Evolutionary conservation across 306 rosid species (phyloP), one percentile per base, ranked within the genome.

Genomic region (Fragaria nilgerrensis): DNA sequence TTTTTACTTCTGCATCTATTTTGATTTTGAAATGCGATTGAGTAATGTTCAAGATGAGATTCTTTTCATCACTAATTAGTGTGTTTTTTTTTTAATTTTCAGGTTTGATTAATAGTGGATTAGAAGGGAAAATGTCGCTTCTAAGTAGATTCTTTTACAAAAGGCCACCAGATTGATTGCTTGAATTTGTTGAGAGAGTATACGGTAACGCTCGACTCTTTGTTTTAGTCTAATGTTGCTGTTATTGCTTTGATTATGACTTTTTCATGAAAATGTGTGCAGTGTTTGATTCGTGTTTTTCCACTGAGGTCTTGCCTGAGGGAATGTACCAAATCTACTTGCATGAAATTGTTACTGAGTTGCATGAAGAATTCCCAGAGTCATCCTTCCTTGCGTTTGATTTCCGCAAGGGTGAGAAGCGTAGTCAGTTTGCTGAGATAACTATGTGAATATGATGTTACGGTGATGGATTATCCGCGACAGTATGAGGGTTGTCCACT

Each of bases 241-340:
- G 58, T 77, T 70, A 8, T 70, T 5, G 2, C 12, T 16, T 75
- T 72, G 11, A 32, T 73, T 27, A 32, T 20, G 32, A 23, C 2
- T 45, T 77, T 68, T 53, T 5, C n/a, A 9, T 12, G 39, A 50
- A 41, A 81, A 49, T 63, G 25, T 66, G 19, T 83, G 84, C 96
- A 94, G 98, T 94, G 70, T 94, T 94, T 74, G 98, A 94, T 88
- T 94, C 98, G 0, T 94, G 98, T 82, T 94, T 94, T 80, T 94
- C 93, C 53, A 92, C 98, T 5, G 98, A 94, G 83, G 97, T 87
- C 3, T 84, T 94, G 63, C 92, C 95, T 9, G 98, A 92, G 25
- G 97, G 80, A 83, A 87, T 92, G 96, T 94, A 92, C 86, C 87
- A 86, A 78, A 86, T 90, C 27, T 90, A 94, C 84, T 79, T 94